Base-by-base conservation (phyloP, 106 monocot species). In the Dendrobium officinale region DNA sequence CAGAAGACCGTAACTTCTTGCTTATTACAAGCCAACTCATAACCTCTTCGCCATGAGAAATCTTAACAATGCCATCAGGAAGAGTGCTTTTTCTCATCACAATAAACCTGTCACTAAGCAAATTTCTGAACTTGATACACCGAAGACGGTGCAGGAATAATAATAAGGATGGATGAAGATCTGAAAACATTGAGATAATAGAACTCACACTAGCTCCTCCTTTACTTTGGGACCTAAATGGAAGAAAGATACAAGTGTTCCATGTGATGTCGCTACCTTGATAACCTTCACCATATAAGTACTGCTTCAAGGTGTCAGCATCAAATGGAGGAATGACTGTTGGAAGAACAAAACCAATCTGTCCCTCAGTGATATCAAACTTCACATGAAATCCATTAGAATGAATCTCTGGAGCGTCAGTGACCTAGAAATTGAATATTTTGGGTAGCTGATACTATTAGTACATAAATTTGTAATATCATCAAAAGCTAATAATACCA, bases 361-460 rank as follows among this genome's bases (percentile, higher is more conserved):
- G 93, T 64, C 93, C 99, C n/a, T 95, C 88, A 72, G 85, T 95
- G 72, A 95, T 90, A 81, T 95, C 99, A 85, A 99, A 99, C 79
- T 99, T 92, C 83, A 92, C 88, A 85, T 92, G 92, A 80, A 90
- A 92, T 8, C 92, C 92, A 90, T 92, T 92, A 78, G 86, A 99
- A 84, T 99, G 99, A 81, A 99, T 99, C 86, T 99, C 99, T 6
- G 99, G 95, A 73, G 99, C 91, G 87, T 99, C 99, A 77, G 95
- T 95, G 33, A 99, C 86, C 99, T 99, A 82, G 44, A 79, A 55
- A 79, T 79, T 9, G 27, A 42, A 6, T 44, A n/a, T 40, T 66
- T 61, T 58, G 61, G 24, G 74, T 10, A 74, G 13, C 20, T 5
- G 6, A 20, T 44, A 19, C n/a, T 15, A 72, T 29, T 3, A 74